phyloP scores from a whole-genome alignment of 169 alveolate species.

The Amoebophrya sp. region DNA sequence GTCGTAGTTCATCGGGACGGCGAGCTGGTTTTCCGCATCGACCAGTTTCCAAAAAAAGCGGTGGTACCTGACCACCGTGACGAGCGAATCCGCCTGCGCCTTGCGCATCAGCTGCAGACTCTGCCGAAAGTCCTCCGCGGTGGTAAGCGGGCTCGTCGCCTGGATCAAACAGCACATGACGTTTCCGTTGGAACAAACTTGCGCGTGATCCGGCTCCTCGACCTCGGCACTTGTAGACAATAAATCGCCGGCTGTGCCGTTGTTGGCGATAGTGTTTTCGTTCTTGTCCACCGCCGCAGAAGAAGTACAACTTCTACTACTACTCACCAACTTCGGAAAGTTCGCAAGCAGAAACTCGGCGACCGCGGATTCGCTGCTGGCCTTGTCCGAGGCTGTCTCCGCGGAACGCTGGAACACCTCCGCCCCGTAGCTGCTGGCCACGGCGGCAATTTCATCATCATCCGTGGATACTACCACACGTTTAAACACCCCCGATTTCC shows the following conservation, averaged over 20 bases:
- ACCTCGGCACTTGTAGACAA: too few relatives aligned
- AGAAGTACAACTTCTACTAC: too few relatives aligned
- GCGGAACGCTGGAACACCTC: not conserved
- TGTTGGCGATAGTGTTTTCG: too few relatives aligned
- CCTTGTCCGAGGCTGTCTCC: not conserved
- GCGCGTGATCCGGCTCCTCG: too few relatives aligned
- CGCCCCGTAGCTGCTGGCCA: not conserved
- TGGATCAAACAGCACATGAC: not conserved
- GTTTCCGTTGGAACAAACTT: too few relatives aligned
- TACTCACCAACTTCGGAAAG: too few relatives aligned
- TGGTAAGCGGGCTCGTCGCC: not conserved
- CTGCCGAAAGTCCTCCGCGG: not conserved
- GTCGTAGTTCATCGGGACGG: not conserved
- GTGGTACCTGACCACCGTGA: not conserved
- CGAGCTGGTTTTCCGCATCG: not conserved
- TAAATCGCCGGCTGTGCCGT: too few relatives aligned
- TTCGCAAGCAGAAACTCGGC: not conserved
- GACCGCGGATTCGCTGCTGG: not conserved
- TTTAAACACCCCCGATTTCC: not conserved
- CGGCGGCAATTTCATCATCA: not conserved
- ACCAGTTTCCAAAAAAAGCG: not conserved
- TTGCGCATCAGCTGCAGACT: not conserved
- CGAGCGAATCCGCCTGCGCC: not conserved
- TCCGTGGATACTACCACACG: not conserved
- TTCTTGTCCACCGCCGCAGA: too few relatives aligned